Base-by-base conservation (phyloP, 139 green algal genomes). In the Chlorella vulgaris region DNA sequence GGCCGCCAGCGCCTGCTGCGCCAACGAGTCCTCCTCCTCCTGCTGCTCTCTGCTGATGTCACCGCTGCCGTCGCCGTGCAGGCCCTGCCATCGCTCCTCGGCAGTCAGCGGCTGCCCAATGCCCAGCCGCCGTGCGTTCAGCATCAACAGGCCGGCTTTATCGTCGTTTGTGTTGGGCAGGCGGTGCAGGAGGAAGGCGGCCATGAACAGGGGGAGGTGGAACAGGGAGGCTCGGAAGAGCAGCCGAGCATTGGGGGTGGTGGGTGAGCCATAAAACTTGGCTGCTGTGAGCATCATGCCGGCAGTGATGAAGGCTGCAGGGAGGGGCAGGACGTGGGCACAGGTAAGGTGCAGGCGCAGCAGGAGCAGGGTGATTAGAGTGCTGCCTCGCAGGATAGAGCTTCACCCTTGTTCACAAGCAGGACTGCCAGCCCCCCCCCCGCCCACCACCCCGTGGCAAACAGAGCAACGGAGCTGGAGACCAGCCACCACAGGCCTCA, bases 141-240 rank as follows among this genome's bases (percentile, higher is more conserved):
- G 36, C 62, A 53, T 15, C 18, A 88, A 40, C 65, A 88, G 55
- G 4, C 47, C 74, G 2, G 67, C 35, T 28, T 58, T 79, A 73
- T 86, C 80, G 29, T 86, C 74, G 13, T 66, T 67, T 22, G 31
- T 76, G 77, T 83, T 83, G 50, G 69, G 81, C 66, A 65, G 81
- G 36, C 96, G 86, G 86, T 99, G 95, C 21, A 95, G 26, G 13
- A 94, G 82, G 82, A 99, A 90, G 47, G 81, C 85, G 2, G 70
- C 69, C 93, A 99, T 95, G 79, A 97, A 91, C 40, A 96, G 35
- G 29, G 97, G 97, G 42, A 99, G 89, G 89, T 98, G 93, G 43
- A 98, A 67, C 70, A 99, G 88, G 73, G 88, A 96, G 67, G 88
- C 88, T 38, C 88, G 86, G 87, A 99, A 99, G 47, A 99, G 86